A percentile compares a stretch with the other conserved stretches of the same genome.
Evolutionary conservation across 148 eudicot species (phyloP).

Genomic region (Cornus kousa): DNA sequence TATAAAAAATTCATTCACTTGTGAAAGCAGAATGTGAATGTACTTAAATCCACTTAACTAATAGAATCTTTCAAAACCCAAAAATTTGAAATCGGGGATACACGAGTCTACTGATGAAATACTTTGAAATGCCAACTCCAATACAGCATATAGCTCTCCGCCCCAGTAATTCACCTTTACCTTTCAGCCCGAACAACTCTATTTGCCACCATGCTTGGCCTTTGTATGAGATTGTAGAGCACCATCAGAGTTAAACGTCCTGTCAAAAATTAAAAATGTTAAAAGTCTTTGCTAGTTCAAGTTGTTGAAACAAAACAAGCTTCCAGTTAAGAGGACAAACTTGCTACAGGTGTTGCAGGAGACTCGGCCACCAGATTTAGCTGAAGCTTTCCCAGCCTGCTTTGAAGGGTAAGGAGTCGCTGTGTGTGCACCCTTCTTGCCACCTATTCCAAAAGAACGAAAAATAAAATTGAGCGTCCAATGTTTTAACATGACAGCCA

Average conservation of each 20-base stretch:
- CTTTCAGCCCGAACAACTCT: background rate
- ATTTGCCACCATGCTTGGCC: slow-evolving; percentile 53
- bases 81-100: too few relatives aligned
- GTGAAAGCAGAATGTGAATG: too few relatives aligned
- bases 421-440: slow-evolving; percentile 30
- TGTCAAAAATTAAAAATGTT: slow-evolving; percentile 19
- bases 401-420: slow-evolving; percentile 56
- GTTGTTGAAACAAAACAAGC: background rate
- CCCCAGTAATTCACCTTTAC: background rate
- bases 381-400: slow-evolving; percentile 42
- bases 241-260: slow-evolving; percentile 39
- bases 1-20: too few relatives aligned
- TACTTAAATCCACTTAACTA: too few relatives aligned
- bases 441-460: slow-evolving; percentile 7
- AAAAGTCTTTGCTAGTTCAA: background rate
- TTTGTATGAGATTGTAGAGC: slow-evolving; percentile 49
- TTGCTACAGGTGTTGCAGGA: slow-evolving; percentile 42
- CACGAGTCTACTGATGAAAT: too few relatives aligned
- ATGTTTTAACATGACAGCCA: background rate
- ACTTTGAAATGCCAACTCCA: background rate
- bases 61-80: too few relatives aligned
- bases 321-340: slow-evolving; percentile 18
- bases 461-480: background rate
- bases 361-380: slow-evolving; percentile 36
- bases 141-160: background rate